Evolutionary conservation across 2,329 filamentous ascomycete genomes (phyloP).

Genomic region (Fonsecaea erecta): DNA sequence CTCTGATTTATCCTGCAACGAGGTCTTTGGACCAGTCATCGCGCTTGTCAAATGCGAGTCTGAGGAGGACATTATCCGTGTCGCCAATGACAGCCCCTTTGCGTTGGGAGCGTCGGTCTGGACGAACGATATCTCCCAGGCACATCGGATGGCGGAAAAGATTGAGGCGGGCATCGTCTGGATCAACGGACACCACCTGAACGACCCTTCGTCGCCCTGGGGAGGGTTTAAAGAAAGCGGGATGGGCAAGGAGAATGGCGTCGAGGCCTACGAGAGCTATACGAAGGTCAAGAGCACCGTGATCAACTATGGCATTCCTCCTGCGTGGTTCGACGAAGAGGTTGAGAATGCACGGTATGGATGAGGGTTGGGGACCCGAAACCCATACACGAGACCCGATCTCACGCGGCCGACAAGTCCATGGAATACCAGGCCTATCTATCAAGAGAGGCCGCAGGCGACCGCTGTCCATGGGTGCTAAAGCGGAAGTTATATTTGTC

Average conservation of each 20-base stretch:
- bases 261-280: slow-evolving; percentile 63
- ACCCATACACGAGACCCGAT: not conserved
- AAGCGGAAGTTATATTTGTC: too few relatives aligned
- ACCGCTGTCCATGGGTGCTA: too few relatives aligned
- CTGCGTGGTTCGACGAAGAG: slow-evolving; percentile 72
- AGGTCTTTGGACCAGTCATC: slow-evolving; percentile 60
- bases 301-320: slow-evolving; percentile 68
- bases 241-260: slow-evolving; percentile 73
- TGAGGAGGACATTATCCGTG: slow-evolving; percentile 52
- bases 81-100: slow-evolving; percentile 58
- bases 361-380: slow-evolving; percentile 38
- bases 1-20: slow-evolving; percentile 43
- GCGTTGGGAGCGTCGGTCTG: slow-evolving; percentile 58
- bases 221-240: slow-evolving; percentile 69
- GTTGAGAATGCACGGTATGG: slow-evolving; percentile 65
- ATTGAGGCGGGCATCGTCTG: slow-evolving; percentile 57
- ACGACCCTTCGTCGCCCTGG: slow-evolving; percentile 74
- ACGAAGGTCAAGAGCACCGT: slow-evolving; percentile 67
- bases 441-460: not conserved
- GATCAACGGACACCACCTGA: slow-evolving; percentile 66
- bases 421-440: not conserved
- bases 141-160: slow-evolving; percentile 51
- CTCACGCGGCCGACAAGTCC: too few relatives aligned
- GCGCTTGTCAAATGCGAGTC: slow-evolving; percentile 54
- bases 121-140: slow-evolving; percentile 56